Base-by-base conservation (phyloP, 1,284 basidiomycete species). In the Schizophyllum amplum region DNA sequence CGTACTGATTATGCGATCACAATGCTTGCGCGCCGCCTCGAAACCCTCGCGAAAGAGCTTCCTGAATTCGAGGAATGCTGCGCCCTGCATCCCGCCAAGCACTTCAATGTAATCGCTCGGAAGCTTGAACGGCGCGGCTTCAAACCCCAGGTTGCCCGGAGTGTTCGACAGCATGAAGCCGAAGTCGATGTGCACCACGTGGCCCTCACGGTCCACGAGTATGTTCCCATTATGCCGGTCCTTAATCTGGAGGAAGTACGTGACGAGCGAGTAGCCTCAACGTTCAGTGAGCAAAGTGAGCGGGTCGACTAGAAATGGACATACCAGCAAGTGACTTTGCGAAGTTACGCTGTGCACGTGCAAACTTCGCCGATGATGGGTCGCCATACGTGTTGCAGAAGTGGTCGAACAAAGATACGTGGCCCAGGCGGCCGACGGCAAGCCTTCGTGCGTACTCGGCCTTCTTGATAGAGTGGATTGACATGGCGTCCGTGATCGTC, bases 191-290 rank as follows among this genome's bases (percentile, higher is more conserved):
- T 98, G 92, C 59, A 96, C 85, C 17, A 96, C 76, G 65, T 97
- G 95, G 0, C 97, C 97, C 52, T 97, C 92, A 55, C 92, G 83
- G 71, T 99, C 97, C 46, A 99, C 76, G 4, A 99, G 81, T 59
- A 99, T 99, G 69, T 99, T 99, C 51, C 97, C 97, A 66, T 99
- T 99, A 69, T 99, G 97, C 23, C 97, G 84, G 72, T 99, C 96
- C 72, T 99, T 99, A 72, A 99, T 92, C 75, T 99, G 97, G 2
- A 99, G 81, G 22, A 99, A 84, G 71, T 93, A 98, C 11, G 93
- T 95, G 51, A 98, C 87, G 60, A 99, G 80, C 1, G 94, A 97
- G 71, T 98, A 99, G 11, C 92, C 92, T 5, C 50, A 54, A 27
- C 15, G 2, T 21, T 55, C 15, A 11, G 22, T 56, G 47, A 49